Conservation (phyloP, 306 rosid species). For the Cucurbita pepo region DNA sequence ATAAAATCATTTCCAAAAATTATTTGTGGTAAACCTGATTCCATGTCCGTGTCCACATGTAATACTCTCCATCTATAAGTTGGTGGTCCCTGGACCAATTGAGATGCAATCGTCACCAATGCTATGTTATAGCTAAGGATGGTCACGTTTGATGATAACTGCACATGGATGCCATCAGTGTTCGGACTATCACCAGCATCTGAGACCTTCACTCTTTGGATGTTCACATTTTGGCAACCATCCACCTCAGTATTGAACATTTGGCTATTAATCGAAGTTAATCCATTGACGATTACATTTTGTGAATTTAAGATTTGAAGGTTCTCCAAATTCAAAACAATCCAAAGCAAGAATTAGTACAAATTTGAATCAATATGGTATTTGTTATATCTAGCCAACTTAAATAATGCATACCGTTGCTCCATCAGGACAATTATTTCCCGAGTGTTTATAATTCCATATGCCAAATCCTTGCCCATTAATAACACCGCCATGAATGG, state of each 20-base stretch:
- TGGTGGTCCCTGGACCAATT: neutral
- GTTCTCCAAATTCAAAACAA: too few species aligned
- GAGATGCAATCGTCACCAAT: neutral
- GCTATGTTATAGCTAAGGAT: neutral
- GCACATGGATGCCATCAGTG: neutral
- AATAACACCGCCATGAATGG: neutral
- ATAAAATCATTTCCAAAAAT: too few species aligned
- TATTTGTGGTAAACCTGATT: too few species aligned
- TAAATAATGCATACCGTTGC: neutral
- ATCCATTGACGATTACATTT: neutral
- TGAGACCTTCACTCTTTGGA: neutral
- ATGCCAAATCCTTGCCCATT: neutral
- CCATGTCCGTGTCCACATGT: neutral
- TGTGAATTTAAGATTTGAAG: neutral
- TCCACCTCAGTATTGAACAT: neutral
- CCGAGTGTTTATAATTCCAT: neutral
- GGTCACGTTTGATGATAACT: neutral
- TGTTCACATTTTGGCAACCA: neutral
- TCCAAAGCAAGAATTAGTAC: too few species aligned
- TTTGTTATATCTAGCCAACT: too few species aligned
- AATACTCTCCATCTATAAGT: neutral
- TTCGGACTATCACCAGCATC: neutral
- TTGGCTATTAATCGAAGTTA: neutral
- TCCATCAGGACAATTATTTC: neutral
- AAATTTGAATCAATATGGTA: too few species aligned